Evolutionary conservation across 345 rosid species (phyloP), one percentile per base, ranked within the genome.

Genomic region (Citrus unshiu): DNA sequence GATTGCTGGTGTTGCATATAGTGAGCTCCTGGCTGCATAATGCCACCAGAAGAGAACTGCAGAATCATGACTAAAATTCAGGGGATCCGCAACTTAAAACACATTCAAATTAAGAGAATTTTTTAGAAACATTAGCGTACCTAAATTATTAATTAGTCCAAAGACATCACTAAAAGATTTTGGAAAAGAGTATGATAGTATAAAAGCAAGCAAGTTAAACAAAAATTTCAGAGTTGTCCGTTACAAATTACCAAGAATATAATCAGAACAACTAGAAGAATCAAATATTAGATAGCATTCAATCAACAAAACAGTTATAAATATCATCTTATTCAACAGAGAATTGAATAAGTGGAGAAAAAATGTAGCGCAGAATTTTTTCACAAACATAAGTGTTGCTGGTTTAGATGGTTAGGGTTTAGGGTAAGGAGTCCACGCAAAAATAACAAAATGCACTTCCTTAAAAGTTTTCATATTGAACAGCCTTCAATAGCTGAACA

Each of bases 1-100:
- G 93, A 85, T 86, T 96, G 99, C 78, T 93, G 97, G 67, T 92
- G 94, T 81, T 90, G 98, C 95, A 94, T 70, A 83, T 93, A 97
- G 87, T 90, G 97, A 62, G 88, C 86, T 79, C 93, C 98, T 64
- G 92, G 90, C 85, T 92, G 99, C 85, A 90, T 80, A 73, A 91
- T 73, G 57, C 98, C 91, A 72, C 95, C 70, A 8, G 97, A 81
- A 37, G 94, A 80, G 81, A 83, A 93, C 99, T 96, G 84, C 88
- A 75, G 9, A 43, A 14, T 63, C 75, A 60, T n/a, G 34, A 59
- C 65, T 49, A 74, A 8, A 76, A 46, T 22, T 73, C 65, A 67
- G 62, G 5, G 54, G 76, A 43, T 71, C 68, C n/a, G 46, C 62
- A 10, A 39, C 40, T 37, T 8, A 49, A 74, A 69, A 66, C 25